phyloP scores from a whole-genome alignment of 1,284 basidiomycete genomes.

The Thecaphora thlaspeos region DNA sequence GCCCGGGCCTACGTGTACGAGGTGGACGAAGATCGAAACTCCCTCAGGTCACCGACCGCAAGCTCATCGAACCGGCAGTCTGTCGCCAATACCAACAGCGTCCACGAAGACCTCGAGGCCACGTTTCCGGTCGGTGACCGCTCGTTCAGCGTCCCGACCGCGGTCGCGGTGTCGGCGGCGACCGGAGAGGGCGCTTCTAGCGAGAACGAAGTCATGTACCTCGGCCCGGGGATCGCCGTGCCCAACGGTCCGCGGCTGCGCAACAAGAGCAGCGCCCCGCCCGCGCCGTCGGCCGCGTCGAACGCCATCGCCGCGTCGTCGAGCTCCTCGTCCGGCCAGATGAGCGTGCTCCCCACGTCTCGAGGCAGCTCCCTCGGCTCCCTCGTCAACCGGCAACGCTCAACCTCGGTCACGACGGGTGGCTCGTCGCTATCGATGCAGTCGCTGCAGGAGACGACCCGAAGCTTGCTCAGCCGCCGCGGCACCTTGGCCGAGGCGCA shows the following conservation, averaged over 20 bases:
- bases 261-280: too few species aligned
- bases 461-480: conserved; percentile 21
- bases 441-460: conserved; percentile 10
- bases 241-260: conserved; percentile 39
- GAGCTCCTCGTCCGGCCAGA: conserved; percentile 11
- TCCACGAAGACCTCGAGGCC: too few species aligned
- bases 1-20: conserved; percentile 36
- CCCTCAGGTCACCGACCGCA: too few species aligned
- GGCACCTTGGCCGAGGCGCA: conserved; percentile 26
- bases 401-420: conserved; percentile 37
- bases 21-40: too few species aligned
- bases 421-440: conserved; percentile 26
- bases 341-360: neutral
- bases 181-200: conserved; percentile 9
- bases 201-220: conserved; percentile 43
- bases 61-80: too few species aligned
- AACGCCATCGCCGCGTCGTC: conserved; percentile 1
- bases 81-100: too few species aligned
- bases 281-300: conserved; percentile 6
- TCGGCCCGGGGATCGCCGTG: conserved; percentile 45
- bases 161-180: too few species aligned
- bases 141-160: too few species aligned
- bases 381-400: conserved; percentile 23
- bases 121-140: too few species aligned
- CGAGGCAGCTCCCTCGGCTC: conserved; percentile 3